Percentiles rank a stretch among this genome's conserved stretches.
phyloP scores from a whole-genome alignment of 2,329 filamentous ascomycete genomes.

The Arthroderma uncinatum region DNA sequence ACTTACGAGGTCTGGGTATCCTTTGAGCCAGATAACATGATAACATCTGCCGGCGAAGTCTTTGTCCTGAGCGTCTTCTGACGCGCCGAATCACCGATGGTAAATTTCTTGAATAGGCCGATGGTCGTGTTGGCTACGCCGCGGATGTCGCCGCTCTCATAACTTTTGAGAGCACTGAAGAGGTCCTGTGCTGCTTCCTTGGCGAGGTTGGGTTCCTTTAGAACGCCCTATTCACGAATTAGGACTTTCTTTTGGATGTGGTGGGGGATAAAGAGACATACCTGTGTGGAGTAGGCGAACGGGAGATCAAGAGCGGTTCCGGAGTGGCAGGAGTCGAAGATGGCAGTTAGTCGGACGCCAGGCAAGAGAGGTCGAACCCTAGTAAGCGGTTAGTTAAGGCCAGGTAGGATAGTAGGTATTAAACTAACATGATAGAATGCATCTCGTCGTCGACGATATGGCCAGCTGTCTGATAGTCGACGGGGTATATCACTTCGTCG shows the following conservation, averaged over 20 bases:
- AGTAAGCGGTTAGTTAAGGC: background rate
- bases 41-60: conserved; percentile 4
- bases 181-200: conserved; percentile 6
- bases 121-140: conserved; percentile 5
- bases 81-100: conserved; percentile 4
- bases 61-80: background rate
- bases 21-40: conserved; percentile 8
- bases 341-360: conserved; percentile 1
- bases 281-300: conserved; percentile 6
- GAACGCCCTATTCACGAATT: background rate
- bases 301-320: conserved; percentile 5
- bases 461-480: conserved; percentile 5
- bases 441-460: conserved; percentile 8
- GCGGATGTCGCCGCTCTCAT: conserved; percentile 5
- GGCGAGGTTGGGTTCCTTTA: conserved; percentile 8
- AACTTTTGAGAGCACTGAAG: conserved; percentile 3
- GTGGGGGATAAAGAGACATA: background rate
- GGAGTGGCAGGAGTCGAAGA: conserved; percentile 8
- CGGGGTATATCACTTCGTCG: conserved; percentile 7
- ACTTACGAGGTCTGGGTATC: conserved; percentile 8
- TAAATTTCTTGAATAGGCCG: conserved; percentile 5
- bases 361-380: conserved; percentile 4
- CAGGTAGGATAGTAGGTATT: too few species aligned
- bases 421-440: conserved; percentile 6
- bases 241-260: background rate